These are phyloP conservation scores for Neurospora terricola DNA, from an alignment of 495 filamentous ascomycete species.

Conservation along the genomic window DNA sequence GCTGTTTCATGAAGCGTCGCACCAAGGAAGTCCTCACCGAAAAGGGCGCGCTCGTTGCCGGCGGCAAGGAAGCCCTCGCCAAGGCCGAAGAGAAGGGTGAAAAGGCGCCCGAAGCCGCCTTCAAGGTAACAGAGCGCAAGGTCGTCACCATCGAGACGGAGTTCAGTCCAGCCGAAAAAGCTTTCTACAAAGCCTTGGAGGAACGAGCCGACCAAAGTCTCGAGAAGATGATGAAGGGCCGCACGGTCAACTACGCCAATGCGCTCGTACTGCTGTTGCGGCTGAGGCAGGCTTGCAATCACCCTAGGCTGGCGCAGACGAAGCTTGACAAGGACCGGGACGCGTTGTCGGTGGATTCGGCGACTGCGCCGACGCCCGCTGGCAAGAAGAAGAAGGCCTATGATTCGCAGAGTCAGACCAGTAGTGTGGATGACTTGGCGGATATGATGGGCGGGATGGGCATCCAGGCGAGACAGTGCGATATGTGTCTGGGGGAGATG, in stretches of 20 bases:
- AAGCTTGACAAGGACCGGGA: conserved; percentile 83
- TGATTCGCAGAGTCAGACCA: conserved; percentile 31
- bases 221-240: conserved; percentile 70
- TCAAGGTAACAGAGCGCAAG: conserved; percentile 80
- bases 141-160: conserved; percentile 70
- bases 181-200: conserved; percentile 79
- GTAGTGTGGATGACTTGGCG: conserved; percentile 63
- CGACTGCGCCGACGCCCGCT: conserved; percentile 21
- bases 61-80: conserved; percentile 43
- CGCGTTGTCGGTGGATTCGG: conserved; percentile 56
- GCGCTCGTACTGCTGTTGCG: conserved; percentile 83
- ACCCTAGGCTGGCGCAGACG: conserved; percentile 74
- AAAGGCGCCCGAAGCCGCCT: conserved; percentile 42
- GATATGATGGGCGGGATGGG: conserved; percentile 76
- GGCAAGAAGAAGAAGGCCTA: conserved; percentile 25
- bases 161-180: conserved; percentile 68
- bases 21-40: conserved; percentile 91
- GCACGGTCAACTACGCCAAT: conserved; percentile 38
- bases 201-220: conserved; percentile 74
- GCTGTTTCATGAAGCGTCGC: conserved; percentile 90
- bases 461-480: conserved; percentile 74
- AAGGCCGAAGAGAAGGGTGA: conserved; percentile 39
- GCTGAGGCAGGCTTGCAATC: conserved; percentile 87
- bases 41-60: conserved; percentile 64
- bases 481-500: conserved; percentile 72